These are phyloP conservation scores for Podospora tetraspora DNA, from an alignment of 495 filamentous ascomycete species.

Conservation along the genomic window DNA sequence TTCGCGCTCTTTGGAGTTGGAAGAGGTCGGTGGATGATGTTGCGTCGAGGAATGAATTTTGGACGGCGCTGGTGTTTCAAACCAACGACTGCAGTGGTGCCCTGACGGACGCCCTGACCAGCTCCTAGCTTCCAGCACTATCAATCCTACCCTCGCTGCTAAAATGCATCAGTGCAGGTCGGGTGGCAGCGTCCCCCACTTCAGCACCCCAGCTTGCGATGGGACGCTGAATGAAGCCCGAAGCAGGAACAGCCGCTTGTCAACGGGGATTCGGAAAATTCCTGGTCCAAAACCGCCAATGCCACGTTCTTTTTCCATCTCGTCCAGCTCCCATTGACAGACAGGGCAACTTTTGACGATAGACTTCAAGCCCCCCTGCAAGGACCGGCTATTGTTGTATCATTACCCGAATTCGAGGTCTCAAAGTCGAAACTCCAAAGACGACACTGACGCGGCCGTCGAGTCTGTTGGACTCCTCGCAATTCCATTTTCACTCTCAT, in stretches of 20 bases:
- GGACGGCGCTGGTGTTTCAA: background rate
- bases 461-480: background rate
- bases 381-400: background rate
- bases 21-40: background rate
- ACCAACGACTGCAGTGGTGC: background rate
- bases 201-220: background rate
- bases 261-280: background rate
- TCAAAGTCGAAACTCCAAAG: background rate
- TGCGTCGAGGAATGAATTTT: background rate
- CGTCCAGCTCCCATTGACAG: background rate
- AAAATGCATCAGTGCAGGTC: background rate
- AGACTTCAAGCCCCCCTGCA: conserved; percentile 1
- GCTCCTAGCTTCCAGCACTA: background rate
- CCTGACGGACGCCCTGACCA: background rate
- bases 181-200: too few relatives aligned
- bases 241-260: background rate
- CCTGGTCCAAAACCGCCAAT: background rate
- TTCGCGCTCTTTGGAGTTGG: background rate
- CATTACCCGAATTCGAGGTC: background rate
- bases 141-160: background rate
- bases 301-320: background rate
- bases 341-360: conserved; percentile 14
- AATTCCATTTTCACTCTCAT: background rate
- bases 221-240: background rate
- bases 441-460: background rate